A percentile compares a stretch with the other conserved stretches of the same genome.
phyloP scores from a whole-genome alignment of 2,329 filamentous ascomycete genomes.

The Drechslerella dactyloides region DNA sequence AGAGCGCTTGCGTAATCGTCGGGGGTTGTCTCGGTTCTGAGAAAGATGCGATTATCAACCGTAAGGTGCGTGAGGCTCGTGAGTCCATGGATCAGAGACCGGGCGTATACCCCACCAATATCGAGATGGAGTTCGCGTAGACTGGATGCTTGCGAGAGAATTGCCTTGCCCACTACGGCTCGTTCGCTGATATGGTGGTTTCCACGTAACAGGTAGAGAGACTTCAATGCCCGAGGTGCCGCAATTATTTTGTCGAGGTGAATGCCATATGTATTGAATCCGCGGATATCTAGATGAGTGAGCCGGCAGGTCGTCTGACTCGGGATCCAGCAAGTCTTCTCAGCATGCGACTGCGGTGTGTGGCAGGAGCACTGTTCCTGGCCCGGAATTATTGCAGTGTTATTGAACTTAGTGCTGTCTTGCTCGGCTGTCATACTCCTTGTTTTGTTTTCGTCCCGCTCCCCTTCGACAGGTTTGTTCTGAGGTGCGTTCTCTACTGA shows the following conservation, averaged over 20 bases:
- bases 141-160: slow-evolving; percentile 23
- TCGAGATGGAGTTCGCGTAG: slow-evolving; percentile 22
- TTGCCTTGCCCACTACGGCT: slow-evolving; percentile 28
- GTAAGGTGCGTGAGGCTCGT: slow-evolving; percentile 24
- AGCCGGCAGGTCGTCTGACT: slow-evolving; percentile 5
- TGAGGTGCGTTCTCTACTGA: slow-evolving; percentile 1
- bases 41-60: slow-evolving; percentile 29
- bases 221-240: slow-evolving; percentile 21
- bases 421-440: not conserved
- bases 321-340: slow-evolving; percentile 15
- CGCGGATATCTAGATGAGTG: slow-evolving; percentile 13
- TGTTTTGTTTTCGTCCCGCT: not conserved
- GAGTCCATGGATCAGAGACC: slow-evolving; percentile 19
- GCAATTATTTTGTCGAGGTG: slow-evolving; percentile 28
- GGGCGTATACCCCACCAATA: slow-evolving; percentile 22
- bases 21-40: not conserved
- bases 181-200: slow-evolving; percentile 7
- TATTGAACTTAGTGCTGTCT: slow-evolving; percentile 6
- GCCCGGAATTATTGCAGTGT: not conserved
- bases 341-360: not conserved
- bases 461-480: not conserved
- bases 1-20: not conserved
- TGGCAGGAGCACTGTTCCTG: not conserved
- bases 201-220: slow-evolving; percentile 15
- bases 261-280: slow-evolving; percentile 11